A percentile compares a stretch with the other conserved stretches of the same genome.
phyloP scores from a whole-genome alignment of 2,329 filamentous ascomycete species.

The Elsinoe australis region DNA sequence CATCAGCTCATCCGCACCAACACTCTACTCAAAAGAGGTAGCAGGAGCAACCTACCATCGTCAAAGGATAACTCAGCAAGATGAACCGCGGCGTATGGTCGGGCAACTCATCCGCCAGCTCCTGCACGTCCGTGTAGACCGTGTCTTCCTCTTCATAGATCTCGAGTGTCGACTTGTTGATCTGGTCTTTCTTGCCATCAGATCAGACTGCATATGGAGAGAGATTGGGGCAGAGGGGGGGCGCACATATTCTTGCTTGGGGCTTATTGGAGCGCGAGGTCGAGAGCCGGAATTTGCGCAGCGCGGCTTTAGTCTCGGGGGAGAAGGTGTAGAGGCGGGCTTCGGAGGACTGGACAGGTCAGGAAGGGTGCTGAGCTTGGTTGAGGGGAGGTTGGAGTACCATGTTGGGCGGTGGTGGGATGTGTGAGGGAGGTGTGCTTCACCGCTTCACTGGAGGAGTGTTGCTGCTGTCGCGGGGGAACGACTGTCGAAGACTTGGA shows the following conservation, averaged over 20 bases:
- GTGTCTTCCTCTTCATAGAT: slow-evolving; percentile 75
- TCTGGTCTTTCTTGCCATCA: slow-evolving; percentile 79
- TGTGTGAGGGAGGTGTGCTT: neutral
- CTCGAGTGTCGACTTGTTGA: slow-evolving; percentile 84
- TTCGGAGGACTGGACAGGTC: slow-evolving; percentile 57
- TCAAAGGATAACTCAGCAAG: slow-evolving; percentile 83
- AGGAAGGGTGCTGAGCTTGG: neutral
- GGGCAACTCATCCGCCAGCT: slow-evolving; percentile 80
- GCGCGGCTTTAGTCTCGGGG: slow-evolving; percentile 75
- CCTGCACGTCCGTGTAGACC: slow-evolving; percentile 72
- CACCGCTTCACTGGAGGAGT: neutral
- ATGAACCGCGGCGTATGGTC: slow-evolving; percentile 88
- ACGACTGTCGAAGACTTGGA: neutral
- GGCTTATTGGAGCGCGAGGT: slow-evolving; percentile 81
- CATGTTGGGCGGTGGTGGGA: neutral
- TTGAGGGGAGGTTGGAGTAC: neutral
- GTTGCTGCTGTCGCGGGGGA: neutral
- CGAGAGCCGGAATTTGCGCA: slow-evolving; percentile 88
- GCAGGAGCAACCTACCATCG: slow-evolving; percentile 66
- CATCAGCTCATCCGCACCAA: no score
- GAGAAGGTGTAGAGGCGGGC: slow-evolving; percentile 89
- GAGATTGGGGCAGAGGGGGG: no score
- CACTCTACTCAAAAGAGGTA: no score
- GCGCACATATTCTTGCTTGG: slow-evolving; percentile 92
- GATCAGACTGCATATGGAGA: no score